Evolutionary conservation across 208 protist genomes (phyloP).

Genomic region (Crithidia thermophila): DNA sequence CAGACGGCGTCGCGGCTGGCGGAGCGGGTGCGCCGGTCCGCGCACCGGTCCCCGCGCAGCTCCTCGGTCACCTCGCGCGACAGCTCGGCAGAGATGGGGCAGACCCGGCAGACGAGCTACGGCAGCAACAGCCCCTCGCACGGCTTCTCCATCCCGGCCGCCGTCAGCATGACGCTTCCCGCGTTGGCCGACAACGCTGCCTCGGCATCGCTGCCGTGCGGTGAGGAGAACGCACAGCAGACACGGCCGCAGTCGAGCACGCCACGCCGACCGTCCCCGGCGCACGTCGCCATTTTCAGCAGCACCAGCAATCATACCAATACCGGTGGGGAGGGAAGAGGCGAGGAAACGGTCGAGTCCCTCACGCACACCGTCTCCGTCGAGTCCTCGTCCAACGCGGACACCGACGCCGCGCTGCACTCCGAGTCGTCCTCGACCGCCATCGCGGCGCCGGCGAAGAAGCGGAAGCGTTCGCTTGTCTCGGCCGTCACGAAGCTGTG

Average conservation of each 20-base stretch:
- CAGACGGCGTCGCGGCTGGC: neutral
- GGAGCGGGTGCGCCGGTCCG: neutral
- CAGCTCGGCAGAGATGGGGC: neutral
- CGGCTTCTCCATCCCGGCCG: neutral
- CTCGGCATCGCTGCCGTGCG: constrained; percentile 3
- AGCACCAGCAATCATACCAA: neutral
- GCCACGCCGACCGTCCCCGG: no score
- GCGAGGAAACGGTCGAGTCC: neutral
- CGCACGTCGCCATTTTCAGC: neutral
- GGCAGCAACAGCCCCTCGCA: neutral
- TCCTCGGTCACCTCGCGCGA: neutral
- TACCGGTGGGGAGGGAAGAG: neutral
- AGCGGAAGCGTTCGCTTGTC: neutral
- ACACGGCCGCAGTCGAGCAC: no score
- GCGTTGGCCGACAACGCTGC: neutral
- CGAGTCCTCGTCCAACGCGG: neutral
- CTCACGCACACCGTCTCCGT: neutral
- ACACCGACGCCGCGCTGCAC: neutral
- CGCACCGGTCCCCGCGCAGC: neutral
- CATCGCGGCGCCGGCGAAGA: neutral
- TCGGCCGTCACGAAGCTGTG: constrained; percentile 1
- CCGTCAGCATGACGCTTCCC: neutral
- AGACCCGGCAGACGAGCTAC: neutral
- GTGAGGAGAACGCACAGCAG: no score
- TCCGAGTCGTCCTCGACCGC: neutral